phyloP scores from a whole-genome alignment of 2,329 filamentous ascomycete species.

The Lecanosticta acicola region DNA sequence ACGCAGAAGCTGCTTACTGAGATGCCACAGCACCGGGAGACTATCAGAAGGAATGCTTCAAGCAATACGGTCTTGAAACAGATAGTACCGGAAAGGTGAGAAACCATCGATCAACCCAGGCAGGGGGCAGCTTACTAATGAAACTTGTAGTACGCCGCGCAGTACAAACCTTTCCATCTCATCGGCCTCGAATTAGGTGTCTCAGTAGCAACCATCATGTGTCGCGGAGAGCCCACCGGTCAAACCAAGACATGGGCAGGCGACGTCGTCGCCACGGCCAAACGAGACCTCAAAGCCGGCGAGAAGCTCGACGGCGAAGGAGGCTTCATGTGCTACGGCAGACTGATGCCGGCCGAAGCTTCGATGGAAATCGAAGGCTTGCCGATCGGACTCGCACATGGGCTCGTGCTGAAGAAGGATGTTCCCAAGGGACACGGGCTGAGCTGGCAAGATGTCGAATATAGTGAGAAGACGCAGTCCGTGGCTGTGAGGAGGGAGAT shows the following conservation, averaged over 20 bases:
- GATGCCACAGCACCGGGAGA: constrained; percentile 37
- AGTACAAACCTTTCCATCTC: constrained; percentile 46
- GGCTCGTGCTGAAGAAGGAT: constrained; percentile 38
- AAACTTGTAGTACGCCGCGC: constrained; percentile 39
- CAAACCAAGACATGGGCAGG: constrained; percentile 42
- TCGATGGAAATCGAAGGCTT: constrained; percentile 41
- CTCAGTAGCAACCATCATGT: constrained; percentile 43
- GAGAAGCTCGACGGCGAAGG: constrained; percentile 45
- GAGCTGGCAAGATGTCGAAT: constrained; percentile 45
- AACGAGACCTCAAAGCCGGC: constrained; percentile 41
- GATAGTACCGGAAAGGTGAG: constrained; percentile 34
- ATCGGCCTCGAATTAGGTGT: constrained; percentile 45
- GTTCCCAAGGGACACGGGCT: constrained; percentile 40
- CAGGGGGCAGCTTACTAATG: too few species aligned
- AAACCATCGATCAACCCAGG: too few species aligned
- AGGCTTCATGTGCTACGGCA: constrained; percentile 44
- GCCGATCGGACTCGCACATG: constrained; percentile 42
- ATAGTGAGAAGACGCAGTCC: constrained; percentile 36
- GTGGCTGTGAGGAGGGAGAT: constrained; percentile 41
- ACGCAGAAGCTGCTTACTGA: background rate
- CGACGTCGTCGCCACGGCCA: constrained; percentile 45
- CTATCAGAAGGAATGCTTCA: constrained; percentile 42
- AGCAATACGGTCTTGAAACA: constrained; percentile 43
- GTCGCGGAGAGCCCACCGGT: constrained; percentile 43
- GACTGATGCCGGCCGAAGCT: constrained; percentile 38